Evolutionary conservation across 495 filamentous ascomycete genomes (phyloP).

Genomic region (Ascodesmis nigricans): DNA sequence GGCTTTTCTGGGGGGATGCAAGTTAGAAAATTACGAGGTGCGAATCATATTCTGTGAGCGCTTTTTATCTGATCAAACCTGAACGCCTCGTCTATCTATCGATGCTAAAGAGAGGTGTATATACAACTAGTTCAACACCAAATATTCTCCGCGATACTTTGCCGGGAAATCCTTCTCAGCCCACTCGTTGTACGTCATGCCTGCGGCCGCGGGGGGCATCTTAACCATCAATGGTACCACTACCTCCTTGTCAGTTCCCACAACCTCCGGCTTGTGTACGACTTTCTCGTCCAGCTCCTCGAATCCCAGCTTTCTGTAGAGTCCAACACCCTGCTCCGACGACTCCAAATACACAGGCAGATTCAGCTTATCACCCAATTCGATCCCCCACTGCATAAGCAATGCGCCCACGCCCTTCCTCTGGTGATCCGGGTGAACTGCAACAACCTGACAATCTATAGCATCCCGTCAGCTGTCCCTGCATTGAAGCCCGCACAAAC

Average conservation of each 20-base stretch:
- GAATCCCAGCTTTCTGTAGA: conserved; percentile 21
- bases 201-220: conserved; percentile 20
- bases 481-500: no score
- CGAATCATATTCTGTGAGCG: no score
- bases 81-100: no score
- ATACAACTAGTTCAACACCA: no score
- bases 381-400: conserved; percentile 26
- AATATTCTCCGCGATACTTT: no score
- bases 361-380: conserved; percentile 23
- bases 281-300: conserved; percentile 18
- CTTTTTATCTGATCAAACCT: no score
- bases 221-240: conserved; percentile 19
- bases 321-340: conserved; percentile 14
- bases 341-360: conserved; percentile 25
- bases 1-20: no score
- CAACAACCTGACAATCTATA: conserved; percentile 22
- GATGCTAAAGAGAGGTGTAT: no score
- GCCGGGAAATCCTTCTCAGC: no score
- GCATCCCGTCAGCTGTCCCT: no score
- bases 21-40: no score
- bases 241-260: conserved; percentile 17
- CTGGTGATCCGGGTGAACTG: conserved; percentile 22
- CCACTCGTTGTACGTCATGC: no score
- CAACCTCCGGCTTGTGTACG: conserved; percentile 20
- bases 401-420: conserved; percentile 25